A percentile compares a stretch with the other conserved stretches of the same genome.
These are phyloP conservation scores for Funneliformis geosporum DNA, from an alignment of 192 early-diverging fungal genomes.

Conservation along the genomic window DNA sequence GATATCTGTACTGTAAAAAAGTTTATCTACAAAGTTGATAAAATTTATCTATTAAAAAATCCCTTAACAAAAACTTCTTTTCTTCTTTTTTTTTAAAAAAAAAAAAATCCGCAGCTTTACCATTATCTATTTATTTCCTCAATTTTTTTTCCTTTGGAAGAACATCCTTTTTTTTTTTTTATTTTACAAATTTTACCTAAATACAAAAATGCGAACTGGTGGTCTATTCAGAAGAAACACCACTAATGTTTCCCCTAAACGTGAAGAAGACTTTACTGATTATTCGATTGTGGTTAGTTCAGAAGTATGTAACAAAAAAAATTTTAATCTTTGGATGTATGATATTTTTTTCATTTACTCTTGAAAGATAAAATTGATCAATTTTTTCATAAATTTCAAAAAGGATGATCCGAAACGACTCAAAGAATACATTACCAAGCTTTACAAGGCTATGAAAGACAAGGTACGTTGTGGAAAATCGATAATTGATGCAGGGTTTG, in stretches of 20 bases:
- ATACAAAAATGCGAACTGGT: conserved; percentile 1
- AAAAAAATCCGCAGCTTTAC: no score
- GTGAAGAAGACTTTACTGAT: conserved; percentile 26
- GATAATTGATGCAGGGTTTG: background rate
- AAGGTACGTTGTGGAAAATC: background rate
- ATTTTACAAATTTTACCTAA: background rate
- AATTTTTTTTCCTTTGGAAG: background rate
- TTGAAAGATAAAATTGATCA: background rate
- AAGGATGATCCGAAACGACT: conserved; percentile 23
- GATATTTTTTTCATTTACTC: background rate
- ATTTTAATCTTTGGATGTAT: background rate
- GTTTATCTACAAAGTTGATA: no score
- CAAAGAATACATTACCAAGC: conserved; percentile 28
- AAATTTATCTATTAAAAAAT: no score
- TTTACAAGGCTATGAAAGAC: conserved; percentile 29
- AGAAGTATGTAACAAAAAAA: conserved; percentile 15
- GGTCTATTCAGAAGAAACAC: conserved; percentile 30
- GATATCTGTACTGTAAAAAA: no score
- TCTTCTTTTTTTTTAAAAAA: no score
- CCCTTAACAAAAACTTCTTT: no score
- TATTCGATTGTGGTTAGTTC: conserved; percentile 18
- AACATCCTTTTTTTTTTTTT: background rate
- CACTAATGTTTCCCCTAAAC: background rate
- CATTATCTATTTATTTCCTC: no score
- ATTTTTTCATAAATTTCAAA: background rate